Evolutionary conservation across 140 eudicot genomes (phyloP).

Genomic region (Cichorium intybus): DNA sequence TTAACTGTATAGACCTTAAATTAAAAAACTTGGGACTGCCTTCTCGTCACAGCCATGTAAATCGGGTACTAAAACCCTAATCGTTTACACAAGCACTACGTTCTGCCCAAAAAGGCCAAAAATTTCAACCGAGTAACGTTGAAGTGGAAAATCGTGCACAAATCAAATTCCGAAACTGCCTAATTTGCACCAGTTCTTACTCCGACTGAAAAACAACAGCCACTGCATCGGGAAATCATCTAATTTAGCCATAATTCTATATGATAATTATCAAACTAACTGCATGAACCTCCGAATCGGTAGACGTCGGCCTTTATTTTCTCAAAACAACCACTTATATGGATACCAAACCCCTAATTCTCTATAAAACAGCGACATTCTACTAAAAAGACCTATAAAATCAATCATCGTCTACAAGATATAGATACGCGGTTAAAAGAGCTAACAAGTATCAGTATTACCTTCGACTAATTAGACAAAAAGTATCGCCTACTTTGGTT

Average conservation of each 20-base stretch:
- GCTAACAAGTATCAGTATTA: background rate
- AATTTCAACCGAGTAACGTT: background rate
- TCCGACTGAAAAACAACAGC: background rate
- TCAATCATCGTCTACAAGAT: conserved; percentile 3
- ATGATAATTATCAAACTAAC: conserved; percentile 3
- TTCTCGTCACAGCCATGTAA: background rate
- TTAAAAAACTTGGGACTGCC: background rate
- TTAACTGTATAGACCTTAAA: background rate
- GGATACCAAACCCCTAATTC: conserved; percentile 19
- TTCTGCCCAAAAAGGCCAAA: background rate
- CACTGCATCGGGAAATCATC: conserved; percentile 9
- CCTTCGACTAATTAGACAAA: conserved; percentile 32
- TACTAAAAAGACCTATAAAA: conserved; percentile 17
- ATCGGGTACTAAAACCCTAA: background rate
- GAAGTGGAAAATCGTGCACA: background rate
- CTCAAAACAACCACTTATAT: background rate
- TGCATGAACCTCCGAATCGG: background rate
- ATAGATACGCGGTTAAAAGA: background rate
- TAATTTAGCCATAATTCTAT: conserved; percentile 8
- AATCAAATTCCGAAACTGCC: conserved; percentile 9
- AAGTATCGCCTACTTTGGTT: conserved; percentile 32
- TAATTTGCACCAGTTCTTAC: conserved; percentile 7
- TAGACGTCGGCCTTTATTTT: background rate
- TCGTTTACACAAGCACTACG: background rate
- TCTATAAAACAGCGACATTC: background rate